These are phyloP conservation scores for Oryza glumipatula DNA, from an alignment of 176 grass and related monocot genomes.

Conservation along the genomic window DNA sequence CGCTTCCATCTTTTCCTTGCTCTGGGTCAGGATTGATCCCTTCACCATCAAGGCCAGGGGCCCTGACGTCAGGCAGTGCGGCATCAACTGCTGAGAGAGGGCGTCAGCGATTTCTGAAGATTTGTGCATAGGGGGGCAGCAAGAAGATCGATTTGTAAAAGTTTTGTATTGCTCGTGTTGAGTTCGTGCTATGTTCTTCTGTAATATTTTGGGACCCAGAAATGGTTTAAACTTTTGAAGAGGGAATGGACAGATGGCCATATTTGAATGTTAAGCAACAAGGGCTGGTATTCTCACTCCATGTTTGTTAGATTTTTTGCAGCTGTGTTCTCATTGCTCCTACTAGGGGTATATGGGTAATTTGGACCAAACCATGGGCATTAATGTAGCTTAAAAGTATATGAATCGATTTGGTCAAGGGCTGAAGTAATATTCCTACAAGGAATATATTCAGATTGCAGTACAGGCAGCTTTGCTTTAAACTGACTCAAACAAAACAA, in stretches of 20 bases:
- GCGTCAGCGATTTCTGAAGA: constrained; percentile 24
- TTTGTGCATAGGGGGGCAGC: constrained; percentile 50
- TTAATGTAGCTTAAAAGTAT: not conserved
- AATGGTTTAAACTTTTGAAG: constrained; percentile 23
- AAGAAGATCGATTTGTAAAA: constrained; percentile 43
- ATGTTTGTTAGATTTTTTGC: not conserved
- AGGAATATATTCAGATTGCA: not conserved
- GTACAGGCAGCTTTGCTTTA: not conserved
- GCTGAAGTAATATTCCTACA: not conserved
- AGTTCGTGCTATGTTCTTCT: constrained; percentile 47
- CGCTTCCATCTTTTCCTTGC: constrained; percentile 94
- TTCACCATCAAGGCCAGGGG: constrained; percentile 83
- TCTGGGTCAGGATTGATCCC: constrained; percentile 94
- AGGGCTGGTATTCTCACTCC: not conserved
- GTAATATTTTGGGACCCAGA: constrained; percentile 47
- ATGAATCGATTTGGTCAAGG: not conserved
- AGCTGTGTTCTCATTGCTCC: not conserved
- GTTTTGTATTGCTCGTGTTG: constrained; percentile 59
- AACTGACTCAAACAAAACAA: not conserved
- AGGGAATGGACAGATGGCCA: constrained; percentile 45
- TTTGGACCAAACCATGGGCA: not conserved
- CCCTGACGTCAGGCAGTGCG: constrained; percentile 81
- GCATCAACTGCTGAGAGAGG: constrained; percentile 77
- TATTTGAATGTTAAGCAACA: constrained; percentile 36
- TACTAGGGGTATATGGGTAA: not conserved